Percentiles rank a stretch among this genome's conserved stretches.
Evolutionary conservation across 1,139 yeast genomes (phyloP).

Genomic region (Blastobotrys serpentis): DNA sequence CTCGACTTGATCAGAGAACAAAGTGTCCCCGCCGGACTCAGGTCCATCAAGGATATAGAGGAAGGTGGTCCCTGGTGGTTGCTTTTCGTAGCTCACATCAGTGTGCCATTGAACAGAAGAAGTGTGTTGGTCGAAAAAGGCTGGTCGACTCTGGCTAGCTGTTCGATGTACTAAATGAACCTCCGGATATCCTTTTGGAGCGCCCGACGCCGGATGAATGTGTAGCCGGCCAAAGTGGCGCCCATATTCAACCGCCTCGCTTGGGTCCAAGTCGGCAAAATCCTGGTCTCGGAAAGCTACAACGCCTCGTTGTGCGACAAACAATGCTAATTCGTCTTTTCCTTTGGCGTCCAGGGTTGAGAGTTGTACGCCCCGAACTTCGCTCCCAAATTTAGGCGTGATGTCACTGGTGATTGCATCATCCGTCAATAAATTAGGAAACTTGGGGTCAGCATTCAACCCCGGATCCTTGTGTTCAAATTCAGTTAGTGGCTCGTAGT

Average conservation of each 20-base stretch:
- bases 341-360: constrained; percentile 51
- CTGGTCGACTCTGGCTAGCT: constrained; percentile 17
- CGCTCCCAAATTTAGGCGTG: constrained; percentile 65
- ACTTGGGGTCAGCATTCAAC: constrained; percentile 36
- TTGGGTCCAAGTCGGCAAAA: constrained; percentile 54
- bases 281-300: constrained; percentile 68
- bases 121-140: constrained; percentile 21
- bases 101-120: constrained; percentile 54
- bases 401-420: constrained; percentile 25
- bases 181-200: constrained; percentile 61
- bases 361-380: constrained; percentile 56
- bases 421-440: constrained; percentile 25
- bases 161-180: constrained; percentile 54
- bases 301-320: constrained; percentile 66
- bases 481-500: constrained; percentile 41
- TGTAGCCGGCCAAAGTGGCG: constrained; percentile 46
- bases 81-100: constrained; percentile 59
- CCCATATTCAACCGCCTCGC: constrained; percentile 48
- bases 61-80: constrained; percentile 63
- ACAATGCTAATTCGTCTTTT: constrained; percentile 62
- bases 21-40: constrained; percentile 59
- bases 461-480: constrained; percentile 41
- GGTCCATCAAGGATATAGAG: constrained; percentile 55
- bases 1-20: constrained; percentile 54
- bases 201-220: constrained; percentile 53